Base-by-base conservation (phyloP, 2,329 filamentous ascomycete species). In the Parasarocladium wereldwijsianum region DNA sequence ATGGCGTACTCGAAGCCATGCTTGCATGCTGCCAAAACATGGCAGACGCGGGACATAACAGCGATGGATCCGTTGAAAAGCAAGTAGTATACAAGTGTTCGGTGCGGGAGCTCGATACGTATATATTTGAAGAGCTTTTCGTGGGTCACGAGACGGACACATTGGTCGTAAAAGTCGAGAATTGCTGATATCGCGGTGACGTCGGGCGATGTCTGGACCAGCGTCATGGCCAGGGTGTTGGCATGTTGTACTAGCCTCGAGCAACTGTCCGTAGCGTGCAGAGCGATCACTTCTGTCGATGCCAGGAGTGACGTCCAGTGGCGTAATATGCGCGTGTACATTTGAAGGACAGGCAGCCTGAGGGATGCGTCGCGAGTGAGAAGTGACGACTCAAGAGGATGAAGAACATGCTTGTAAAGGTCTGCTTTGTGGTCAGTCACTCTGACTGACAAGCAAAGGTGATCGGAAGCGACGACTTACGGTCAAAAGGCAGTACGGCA, bases 21-120 rank as follows among this genome's bases (percentile, higher is more conserved):
- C 49, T 90, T 90, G 57, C 85, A 87, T 24, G 54, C 57, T 3
- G 77, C 73, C 17, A 92, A 61, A 16, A 85, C 62, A 28, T 64
- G 63, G 45, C 74, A 83, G 19, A 84, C 64, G 5, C 76, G 72
- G 6, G 81, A 80, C 4, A 80, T 57, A 11, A 68, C 68, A 12
- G 65, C 64, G 10, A 74, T 58, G 3, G 72, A 79, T 13, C 63
- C 54, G 34, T 63, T 67, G 48, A 90, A 85, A 38, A 75, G 60
- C 22, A 90, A 58, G 8, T 64, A 64, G 52, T 90, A 90, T 14
- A 86, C 61, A 8, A 83, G 63, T 4, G 67, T 57, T 2, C 73
- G 62, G 0, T 76, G 64, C 1, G 81, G 83, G 13, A 85, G 66
- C 33, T 71, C 64, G 38, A 87, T 71, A 15, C 72, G 70, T 23